Evolutionary conservation across 2,329 filamentous ascomycete species (phyloP), one percentile per base, ranked within the genome.

Genomic region (Sporothrix inflata): DNA sequence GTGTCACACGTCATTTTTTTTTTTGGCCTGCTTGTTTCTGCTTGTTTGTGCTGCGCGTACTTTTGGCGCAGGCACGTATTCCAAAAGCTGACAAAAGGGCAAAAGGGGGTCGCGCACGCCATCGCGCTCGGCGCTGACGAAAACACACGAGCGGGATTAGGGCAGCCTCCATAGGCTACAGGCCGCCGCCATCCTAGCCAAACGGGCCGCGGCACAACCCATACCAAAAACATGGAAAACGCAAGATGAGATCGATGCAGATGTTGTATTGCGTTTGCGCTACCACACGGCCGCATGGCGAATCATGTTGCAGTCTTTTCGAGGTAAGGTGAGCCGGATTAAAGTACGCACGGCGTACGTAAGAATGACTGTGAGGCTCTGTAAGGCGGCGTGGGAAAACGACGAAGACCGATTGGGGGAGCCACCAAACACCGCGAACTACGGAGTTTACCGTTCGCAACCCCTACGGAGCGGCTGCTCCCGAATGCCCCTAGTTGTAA

Each of bases 61-160:
- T 47, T 47, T 14, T 47, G 42, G 42, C 42, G 42, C 42, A 14
- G 19, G 42, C 42, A 47, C 42, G 42, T 47, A 16, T 47, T 6
- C 42, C 42, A 27, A 49, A 27, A 71, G 30, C 57, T 65, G 69
- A 65, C 67, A 55, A 69, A 69, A 69, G 51, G 67, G 51, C 67
- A 55, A 69, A 69, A 69, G 51, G 67, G 51, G 45, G 60, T 16
- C 47, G n/a, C 70, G 70, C 70, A 71, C 70, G 70, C 40, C 70
- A 71, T 71, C 60, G 60, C 5, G 9, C 38, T 30, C 19, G 12
- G 34, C n/a, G 34, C 47, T 71, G 70, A 71, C 70, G 70, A 70
- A 60, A 70, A 51, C 61, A 47, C n/a, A 57, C n/a, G 19, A 7
- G 53, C 53, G 53, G 27, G 27, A 34, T 53, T 24, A 53, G 49